Base-by-base conservation (phyloP, 2,329 filamentous ascomycete genomes). In the Dissoconium aciculare region DNA sequence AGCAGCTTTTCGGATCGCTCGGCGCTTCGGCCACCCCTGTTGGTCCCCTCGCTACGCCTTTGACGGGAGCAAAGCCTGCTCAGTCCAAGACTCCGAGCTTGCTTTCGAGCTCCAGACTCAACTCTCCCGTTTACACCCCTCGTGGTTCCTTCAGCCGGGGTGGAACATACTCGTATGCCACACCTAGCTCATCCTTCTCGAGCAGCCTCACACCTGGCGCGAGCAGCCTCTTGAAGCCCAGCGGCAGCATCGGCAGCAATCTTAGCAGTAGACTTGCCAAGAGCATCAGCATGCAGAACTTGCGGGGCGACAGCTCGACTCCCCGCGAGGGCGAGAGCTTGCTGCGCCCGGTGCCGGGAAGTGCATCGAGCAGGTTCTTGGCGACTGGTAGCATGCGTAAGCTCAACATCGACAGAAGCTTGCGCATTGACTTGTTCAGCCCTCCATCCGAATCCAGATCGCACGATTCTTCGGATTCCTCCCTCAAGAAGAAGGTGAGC, bases 21-120 rank as follows among this genome's bases (percentile, higher is more conserved):
- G 65, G 65, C 43, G 51, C 74, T 50, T 58, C 80, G 58, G 59
- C 67, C 55, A 54, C 84, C 30, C 69, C 84, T 46, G 80, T 84
- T 3, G 89, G 89, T 2, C 89, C 91, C 3, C 67, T 98, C 41
- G 89, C 87, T 5, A 95, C 87, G 1, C 89, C 91, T 0, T 66
- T 95, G 9, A 78, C 76, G 5, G 77, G 74, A 40, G 70, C 66
- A 32, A 76, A 42, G 31, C 43, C 50, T 11, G 34, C 46, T 12
- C 47, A 43, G 8, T 40, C 37, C 15, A 47, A 47, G 42, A 44
- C 45, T 5, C 40, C 44, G 15, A 47, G 47, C 34, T 33, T 52
- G 24, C 38, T 51, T 33, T 40, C 43, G 5, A 47, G 40, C 39
- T 45, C 45, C 21, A 31, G 48, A 15, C 30, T 50, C 58, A 68